Base-by-base conservation (phyloP, 306 rosid genomes). In the Trichosanthes truncata region DNA sequence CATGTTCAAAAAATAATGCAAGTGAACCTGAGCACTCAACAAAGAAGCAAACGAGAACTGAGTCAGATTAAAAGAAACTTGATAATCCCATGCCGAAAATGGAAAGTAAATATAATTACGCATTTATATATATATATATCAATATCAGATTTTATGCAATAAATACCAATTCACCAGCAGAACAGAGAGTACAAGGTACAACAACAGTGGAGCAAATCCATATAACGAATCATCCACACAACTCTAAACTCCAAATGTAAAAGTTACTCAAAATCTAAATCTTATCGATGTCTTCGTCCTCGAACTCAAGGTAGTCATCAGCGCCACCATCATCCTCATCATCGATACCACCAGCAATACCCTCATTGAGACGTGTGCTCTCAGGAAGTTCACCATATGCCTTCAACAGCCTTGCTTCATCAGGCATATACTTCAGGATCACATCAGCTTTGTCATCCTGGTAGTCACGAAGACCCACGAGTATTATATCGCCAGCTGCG, bases 401-500 rank as follows among this genome's bases (percentile, higher is more conserved):
- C 84, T 89, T 89, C 74, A 89, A 77, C 21, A 89, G 89, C 36
- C 93, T 78, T 1, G 93, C 90, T 81, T 89, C 90, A 53, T 89
- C 93, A 5, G 90, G 86, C 90, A 85, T 87, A 80, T 89, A 89
- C 84, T 87, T 89, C 78, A 87, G 88, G 79, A 89, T 89, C 68
- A 89, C 90, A 67, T 89, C 90, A 73, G 93, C 93, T 77, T 89
- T 89, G 72, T 89, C 93, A 9, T 89, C 88, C 89, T 89, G 90
- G 35, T 85, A 89, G 62, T 89, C 93, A 0, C 90, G 78, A 72
- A 87, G 89, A 0, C 93, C 93, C 1, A 89, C 89, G 18, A 87
- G 90, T 74, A 89, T 89, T 73, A 89, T 89, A 56, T 89, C 92
- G 0, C 90, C 92, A 13, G 90, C 87, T 6, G 90, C 92, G 18